phyloP scores from a whole-genome alignment of 2,329 filamentous ascomycete genomes.

The Microcera coccophila region DNA sequence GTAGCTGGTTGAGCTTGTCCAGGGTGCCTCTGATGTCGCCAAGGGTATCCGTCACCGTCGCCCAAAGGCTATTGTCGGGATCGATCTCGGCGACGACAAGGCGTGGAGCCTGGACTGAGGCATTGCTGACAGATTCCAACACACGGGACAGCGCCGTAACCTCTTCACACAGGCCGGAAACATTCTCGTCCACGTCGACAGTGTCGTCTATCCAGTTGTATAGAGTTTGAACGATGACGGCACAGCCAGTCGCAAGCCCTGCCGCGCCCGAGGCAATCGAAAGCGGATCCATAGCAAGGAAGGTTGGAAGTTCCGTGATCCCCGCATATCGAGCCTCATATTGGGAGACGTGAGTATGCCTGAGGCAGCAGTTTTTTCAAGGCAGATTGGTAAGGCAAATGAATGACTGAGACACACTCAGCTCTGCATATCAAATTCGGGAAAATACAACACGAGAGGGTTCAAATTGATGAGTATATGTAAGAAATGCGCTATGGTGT shows the following conservation, averaged over 20 bases:
- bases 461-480: too few relatives aligned
- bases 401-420: too few relatives aligned
- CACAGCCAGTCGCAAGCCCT: constrained; percentile 1
- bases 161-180: not conserved
- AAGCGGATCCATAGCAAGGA: constrained; percentile 4
- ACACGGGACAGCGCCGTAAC: not conserved
- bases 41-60: not conserved
- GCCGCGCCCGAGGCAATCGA: constrained; percentile 4
- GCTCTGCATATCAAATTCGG: too few relatives aligned
- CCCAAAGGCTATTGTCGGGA: constrained; percentile 2
- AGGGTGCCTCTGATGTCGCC: constrained; percentile 1
- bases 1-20: not conserved
- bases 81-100: not conserved
- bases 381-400: too few relatives aligned
- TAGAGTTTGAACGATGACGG: not conserved
- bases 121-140: constrained; percentile 1
- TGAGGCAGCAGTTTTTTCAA: too few relatives aligned
- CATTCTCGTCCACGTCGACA: constrained; percentile 34
- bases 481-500: too few relatives aligned
- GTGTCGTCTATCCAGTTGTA: constrained; percentile 59
- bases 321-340: too few relatives aligned
- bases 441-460: too few relatives aligned
- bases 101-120: not conserved
- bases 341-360: too few relatives aligned
- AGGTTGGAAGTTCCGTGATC: too few relatives aligned